phyloP scores from a whole-genome alignment of 106 monocot species.

The Gastrodia elata region DNA sequence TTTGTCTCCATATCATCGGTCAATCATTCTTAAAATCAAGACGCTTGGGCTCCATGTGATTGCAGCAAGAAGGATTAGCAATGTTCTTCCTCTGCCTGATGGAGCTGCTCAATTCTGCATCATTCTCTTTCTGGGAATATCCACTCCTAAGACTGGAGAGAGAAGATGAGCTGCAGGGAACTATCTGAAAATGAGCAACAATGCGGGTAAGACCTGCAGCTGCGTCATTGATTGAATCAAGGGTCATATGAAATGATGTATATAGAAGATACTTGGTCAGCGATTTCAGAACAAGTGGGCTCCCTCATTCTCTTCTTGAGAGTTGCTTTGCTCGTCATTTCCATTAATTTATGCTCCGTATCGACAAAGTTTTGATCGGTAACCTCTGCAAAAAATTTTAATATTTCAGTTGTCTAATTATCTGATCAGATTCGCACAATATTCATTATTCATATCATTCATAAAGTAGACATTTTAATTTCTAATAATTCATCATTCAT shows the following conservation, averaged over 20 bases:
- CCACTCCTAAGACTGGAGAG: not conserved
- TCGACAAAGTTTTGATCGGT: slow-evolving; percentile 19
- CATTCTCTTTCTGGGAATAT: not conserved
- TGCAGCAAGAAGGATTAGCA: not conserved
- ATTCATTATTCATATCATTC: no score
- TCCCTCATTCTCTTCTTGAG: not conserved
- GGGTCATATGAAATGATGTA: not conserved
- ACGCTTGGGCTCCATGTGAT: not conserved
- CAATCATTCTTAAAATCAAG: not conserved
- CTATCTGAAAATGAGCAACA: slow-evolving; percentile 3
- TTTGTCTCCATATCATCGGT: not conserved
- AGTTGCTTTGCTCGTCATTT: not conserved
- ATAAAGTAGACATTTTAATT: no score
- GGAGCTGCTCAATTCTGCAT: not conserved
- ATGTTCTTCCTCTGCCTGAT: not conserved
- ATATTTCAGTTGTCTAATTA: not conserved
- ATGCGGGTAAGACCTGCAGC: not conserved
- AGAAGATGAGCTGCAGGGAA: not conserved
- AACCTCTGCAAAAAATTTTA: slow-evolving; percentile 12
- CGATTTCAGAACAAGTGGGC: not conserved
- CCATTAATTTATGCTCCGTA: not conserved
- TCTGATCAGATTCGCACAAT: no score
- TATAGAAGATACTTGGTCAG: not conserved
- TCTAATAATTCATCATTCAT: no score
- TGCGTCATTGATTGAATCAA: not conserved